Conservation (phyloP, 75 land plant genomes). For the Selaginella moellendorffii region DNA sequence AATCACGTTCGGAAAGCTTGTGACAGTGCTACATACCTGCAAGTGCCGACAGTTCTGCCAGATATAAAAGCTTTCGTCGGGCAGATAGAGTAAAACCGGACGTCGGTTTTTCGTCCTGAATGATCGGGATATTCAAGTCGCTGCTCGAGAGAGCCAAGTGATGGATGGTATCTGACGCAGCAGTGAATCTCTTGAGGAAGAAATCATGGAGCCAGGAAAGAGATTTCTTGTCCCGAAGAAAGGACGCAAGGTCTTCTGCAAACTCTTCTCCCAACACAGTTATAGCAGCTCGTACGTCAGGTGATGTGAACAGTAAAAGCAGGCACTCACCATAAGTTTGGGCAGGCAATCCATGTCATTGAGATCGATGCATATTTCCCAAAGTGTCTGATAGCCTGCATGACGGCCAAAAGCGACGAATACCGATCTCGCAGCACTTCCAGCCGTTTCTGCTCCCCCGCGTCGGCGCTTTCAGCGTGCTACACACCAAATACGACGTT, state of each 20-base stretch:
- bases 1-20: not conserved
- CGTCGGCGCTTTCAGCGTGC: conserved; percentile 16
- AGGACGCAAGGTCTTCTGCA: conserved; percentile 65
- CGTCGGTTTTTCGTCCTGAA: not conserved
- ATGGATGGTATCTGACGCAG: conserved; percentile 82
- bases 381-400: conserved; percentile 69
- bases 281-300: no score
- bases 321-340: conserved; percentile 55
- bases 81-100: no score
- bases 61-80: conserved; percentile 56
- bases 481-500: not conserved
- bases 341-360: conserved; percentile 51
- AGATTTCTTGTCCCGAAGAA: conserved; percentile 54
- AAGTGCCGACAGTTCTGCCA: conserved; percentile 70
- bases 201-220: conserved; percentile 92
- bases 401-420: conserved; percentile 44
- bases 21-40: conserved; percentile 42
- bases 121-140: not conserved
- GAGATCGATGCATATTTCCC: conserved; percentile 72
- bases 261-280: conserved; percentile 95
- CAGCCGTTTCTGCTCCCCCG: conserved; percentile 27
- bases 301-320: no score
- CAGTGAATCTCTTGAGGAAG: conserved; percentile 44
- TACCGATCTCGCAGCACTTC: conserved; percentile 30
- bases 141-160: conserved; percentile 42